These are phyloP conservation scores for Silene uniflora DNA, from an alignment of 148 eudicot species.

Conservation along the genomic window DNA sequence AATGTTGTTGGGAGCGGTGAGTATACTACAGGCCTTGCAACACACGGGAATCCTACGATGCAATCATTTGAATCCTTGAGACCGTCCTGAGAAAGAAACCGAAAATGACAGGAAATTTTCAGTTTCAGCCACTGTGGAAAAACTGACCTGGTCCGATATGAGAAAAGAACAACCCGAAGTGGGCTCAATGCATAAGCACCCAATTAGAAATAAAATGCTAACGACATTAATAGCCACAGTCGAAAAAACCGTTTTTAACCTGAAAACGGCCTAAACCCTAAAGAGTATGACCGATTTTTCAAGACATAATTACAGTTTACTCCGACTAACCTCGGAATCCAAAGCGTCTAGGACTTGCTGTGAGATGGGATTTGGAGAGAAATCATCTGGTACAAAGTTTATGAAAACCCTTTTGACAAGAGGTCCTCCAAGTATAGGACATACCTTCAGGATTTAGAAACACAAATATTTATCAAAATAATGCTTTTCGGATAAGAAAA, in stretches of 20 bases:
- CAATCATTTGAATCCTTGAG: conserved; percentile 34
- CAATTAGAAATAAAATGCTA: too few species aligned
- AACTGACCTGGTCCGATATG: too few species aligned
- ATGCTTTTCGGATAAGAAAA: neutral
- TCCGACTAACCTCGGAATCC: conserved; percentile 63
- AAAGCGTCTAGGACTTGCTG: conserved; percentile 52
- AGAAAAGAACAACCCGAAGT: too few species aligned
- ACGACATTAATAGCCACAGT: too few species aligned
- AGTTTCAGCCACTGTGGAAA: too few species aligned
- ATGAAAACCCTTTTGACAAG: conserved; percentile 61
- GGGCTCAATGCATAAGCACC: too few species aligned
- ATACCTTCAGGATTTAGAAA: conserved; percentile 48
- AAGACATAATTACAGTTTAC: neutral
- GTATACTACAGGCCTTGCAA: conserved; percentile 52
- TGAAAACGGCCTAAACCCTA: too few species aligned
- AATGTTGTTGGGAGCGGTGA: conserved; percentile 54
- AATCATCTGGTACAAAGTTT: conserved; percentile 85
- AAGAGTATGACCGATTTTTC: too few species aligned
- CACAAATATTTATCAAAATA: neutral
- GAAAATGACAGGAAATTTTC: neutral
- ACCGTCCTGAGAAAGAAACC: conserved; percentile 33
- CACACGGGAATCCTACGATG: conserved; percentile 52
- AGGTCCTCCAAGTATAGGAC: conserved; percentile 59
- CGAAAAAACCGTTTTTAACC: too few species aligned
- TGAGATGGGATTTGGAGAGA: conserved; percentile 74